Base-by-base conservation (phyloP, 2,329 filamentous ascomycete species). In the Tolypocladium amazonense region DNA sequence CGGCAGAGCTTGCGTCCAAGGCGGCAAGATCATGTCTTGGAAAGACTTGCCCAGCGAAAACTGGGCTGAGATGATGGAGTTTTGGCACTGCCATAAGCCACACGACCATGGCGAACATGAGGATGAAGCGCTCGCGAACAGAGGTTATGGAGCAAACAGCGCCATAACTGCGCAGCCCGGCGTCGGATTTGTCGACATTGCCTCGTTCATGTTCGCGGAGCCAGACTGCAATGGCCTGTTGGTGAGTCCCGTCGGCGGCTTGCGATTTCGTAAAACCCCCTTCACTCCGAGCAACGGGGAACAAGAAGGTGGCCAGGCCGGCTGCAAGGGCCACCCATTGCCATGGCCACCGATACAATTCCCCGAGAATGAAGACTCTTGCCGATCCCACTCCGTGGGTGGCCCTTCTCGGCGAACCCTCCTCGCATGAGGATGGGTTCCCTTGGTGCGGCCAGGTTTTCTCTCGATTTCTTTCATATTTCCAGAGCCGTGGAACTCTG, bases 11-110 rank as follows among this genome's bases (percentile, higher is more conserved):
- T 61, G 84, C 23, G 73, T 84, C 15, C 47, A 66, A 0, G 59
- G 66, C 3, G 74, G 70, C 9, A 65, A 57, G 4, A 76, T 84
- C 9, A 75, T 72, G 45, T 72, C 75, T 43, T 99, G 94, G 93
- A 96, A 93, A 74, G 92, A 99, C 69, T 77, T 99, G 23, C 94
- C 94, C 0, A 96, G 92, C 69, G 92, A 96, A 67, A 93, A 96
- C 69, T 99, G 94, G 94, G 95, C 94, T 0, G 94, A 99, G 76
- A 96, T 99, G 92, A 99, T 99, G 94, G 95, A 99, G 72, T 96
- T 99, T 66, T 99, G 94, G 94, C 95, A 99, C 73, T 99, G 94
- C 69, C 94, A 99, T 73, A 97, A 97, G 73, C 94, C 95, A 45
- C 81, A 86, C 62, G 78, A 85, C 59, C 78, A 85, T 62, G 72